Conservation (phyloP, 1,139 yeast genomes). For the Hansenula anomala region DNA sequence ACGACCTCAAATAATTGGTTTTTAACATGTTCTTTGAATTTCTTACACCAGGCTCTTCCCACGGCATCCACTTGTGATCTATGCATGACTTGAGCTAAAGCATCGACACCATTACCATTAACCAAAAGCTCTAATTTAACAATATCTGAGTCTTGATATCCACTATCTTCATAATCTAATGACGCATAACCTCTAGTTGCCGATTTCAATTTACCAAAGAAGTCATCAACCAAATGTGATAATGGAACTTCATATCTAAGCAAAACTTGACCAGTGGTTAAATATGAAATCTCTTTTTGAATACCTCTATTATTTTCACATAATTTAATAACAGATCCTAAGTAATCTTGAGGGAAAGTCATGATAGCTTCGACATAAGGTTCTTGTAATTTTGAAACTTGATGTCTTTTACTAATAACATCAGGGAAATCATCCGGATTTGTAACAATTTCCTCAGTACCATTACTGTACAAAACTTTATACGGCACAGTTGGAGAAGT, state of each 20-base stretch:
- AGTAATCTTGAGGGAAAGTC: constrained; percentile 85
- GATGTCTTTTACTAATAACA: constrained; percentile 32
- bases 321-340: constrained; percentile 80
- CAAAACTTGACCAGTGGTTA: constrained; percentile 78
- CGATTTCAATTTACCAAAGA: constrained; percentile 89
- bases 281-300: constrained; percentile 73
- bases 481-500: constrained; percentile 98
- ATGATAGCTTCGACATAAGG: constrained; percentile 90
- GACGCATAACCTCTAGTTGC: constrained; percentile 91
- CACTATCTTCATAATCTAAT: constrained; percentile 90
- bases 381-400: constrained; percentile 63
- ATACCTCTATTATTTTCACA: constrained; percentile 83
- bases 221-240: constrained; percentile 88
- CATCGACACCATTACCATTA: constrained; percentile 88
- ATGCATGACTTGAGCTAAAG: constrained; percentile 88
- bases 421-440: constrained; percentile 95
- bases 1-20: constrained; percentile 89
- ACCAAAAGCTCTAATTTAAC: constrained; percentile 87
- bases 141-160: constrained; percentile 73
- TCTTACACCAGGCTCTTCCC: constrained; percentile 79
- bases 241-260: constrained; percentile 78
- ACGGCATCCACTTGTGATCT: constrained; percentile 63
- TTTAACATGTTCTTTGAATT: constrained; percentile 72
- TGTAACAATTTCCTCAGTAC: constrained; percentile 59
- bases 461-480: constrained; percentile 61